Evolutionary conservation across 1,284 basidiomycete species (phyloP), one percentile per base, ranked within the genome.

Genomic region (Leccinum griseonigrum): DNA sequence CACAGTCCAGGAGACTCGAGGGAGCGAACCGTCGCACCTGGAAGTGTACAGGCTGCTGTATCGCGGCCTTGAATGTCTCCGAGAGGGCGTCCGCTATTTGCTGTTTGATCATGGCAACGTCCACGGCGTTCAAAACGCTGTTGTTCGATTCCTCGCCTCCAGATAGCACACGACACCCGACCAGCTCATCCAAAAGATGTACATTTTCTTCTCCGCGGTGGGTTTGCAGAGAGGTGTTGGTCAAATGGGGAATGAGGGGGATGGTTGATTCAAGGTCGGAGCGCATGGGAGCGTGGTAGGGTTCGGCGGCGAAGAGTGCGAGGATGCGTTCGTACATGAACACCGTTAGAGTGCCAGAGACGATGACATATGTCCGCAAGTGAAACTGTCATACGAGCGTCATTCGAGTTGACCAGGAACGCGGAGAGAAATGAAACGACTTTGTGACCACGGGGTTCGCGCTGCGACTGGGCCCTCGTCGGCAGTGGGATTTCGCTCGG

Each of bases 151-250:
- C 54, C 58, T 56, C 61, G 16, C 59, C 60, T 11, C 70, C 68
- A 67, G 84, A 80, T 56, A 88, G 75, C 28, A 90, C 75, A 32
- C 77, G 80, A 62, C 83, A 85, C 0, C 90, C 91, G 43, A 87
- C 74, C 14, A 97, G 80, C 71, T 96, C 93, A 68, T 88, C 85
- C 53, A 96, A 80, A 32, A 95, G 78, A 50, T 89, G 83, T 3
- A 96, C 91, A 56, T 81, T 81, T 53, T 81, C 81, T 68, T 91
- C 87, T 10, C 90, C 86, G 11, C 76, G 77, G 62, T 87, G 83
- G 13, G 75, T 83, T 75, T 98, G 97, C n/a, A 98, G 79, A 51
- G 94, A 96, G 0, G 97, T 98, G 71, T 99, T 99, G 43, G 97
- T 99, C 18, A 99, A 80, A 75, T 99, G 97, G 0, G 91, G 84